Percentiles rank a stretch among this genome's conserved stretches.
phyloP scores from a whole-genome alignment of 331 rosid genomes.

The Malus hybrid region DNA sequence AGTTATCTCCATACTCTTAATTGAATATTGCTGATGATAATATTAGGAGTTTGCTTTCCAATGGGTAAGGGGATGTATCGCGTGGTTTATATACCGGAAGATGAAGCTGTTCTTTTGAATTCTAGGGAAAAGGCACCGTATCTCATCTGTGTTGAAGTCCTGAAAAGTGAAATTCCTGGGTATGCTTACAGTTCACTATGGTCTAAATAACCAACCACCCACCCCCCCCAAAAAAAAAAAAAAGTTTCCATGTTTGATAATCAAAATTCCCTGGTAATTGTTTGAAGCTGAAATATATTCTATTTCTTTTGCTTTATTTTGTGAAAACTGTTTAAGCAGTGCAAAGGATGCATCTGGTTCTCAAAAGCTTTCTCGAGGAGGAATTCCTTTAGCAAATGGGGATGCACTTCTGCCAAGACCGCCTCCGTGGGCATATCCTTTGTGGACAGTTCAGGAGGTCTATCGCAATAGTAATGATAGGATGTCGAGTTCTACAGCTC shows the following conservation, averaged over 20 bases:
- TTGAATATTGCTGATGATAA: slow-evolving; percentile 22
- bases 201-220: not conserved
- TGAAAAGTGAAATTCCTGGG: slow-evolving; percentile 86
- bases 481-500: slow-evolving; percentile 94
- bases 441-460: slow-evolving; percentile 83
- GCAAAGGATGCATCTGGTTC: slow-evolving; percentile 61
- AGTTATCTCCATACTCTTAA: slow-evolving; percentile 5
- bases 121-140: slow-evolving; percentile 98
- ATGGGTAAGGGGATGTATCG: slow-evolving; percentile 91
- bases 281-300: not conserved
- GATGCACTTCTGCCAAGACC: slow-evolving; percentile 81
- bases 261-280: not conserved
- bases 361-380: slow-evolving; percentile 85
- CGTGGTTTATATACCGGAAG: slow-evolving; percentile 89
- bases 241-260: not conserved
- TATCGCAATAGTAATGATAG: slow-evolving; percentile 92
- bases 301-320: not conserved
- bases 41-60: slow-evolving; percentile 81
- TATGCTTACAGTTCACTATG: slow-evolving; percentile 7
- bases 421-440: slow-evolving; percentile 98
- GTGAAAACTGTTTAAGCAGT: slow-evolving; percentile 43
- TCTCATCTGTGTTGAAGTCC: slow-evolving; percentile 76
- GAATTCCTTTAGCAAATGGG: slow-evolving; percentile 95
- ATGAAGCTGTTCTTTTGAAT: slow-evolving; percentile 90
- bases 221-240: too few relatives aligned